Percentiles rank a stretch among this genome's conserved stretches.
Evolutionary conservation across 2,329 filamentous ascomycete species (phyloP).

Genomic region (Beauveria caledonica): DNA sequence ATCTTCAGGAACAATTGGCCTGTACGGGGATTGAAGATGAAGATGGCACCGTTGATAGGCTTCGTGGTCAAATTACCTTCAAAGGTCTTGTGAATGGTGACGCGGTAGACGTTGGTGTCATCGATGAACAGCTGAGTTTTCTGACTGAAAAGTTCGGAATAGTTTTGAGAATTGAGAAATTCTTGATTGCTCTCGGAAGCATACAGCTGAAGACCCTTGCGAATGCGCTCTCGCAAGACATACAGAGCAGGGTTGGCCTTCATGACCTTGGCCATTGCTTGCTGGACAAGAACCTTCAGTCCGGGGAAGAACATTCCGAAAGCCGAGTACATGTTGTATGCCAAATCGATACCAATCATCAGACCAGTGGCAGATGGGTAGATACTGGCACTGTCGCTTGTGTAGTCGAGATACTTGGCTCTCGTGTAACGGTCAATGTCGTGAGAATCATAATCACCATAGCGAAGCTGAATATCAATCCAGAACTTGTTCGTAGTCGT

Average conservation of each 20-base stretch:
- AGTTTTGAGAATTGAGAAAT: conserved; percentile 98
- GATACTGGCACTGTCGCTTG: conserved; percentile 96
- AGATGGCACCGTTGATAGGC: conserved; percentile 98
- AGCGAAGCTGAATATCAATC: conserved; percentile 92
- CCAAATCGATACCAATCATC: conserved; percentile 96
- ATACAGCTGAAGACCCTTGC: conserved; percentile 95
- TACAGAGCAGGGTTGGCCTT: conserved; percentile 97
- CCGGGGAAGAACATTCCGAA: conserved; percentile 99
- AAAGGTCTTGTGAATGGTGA: conserved; percentile 99
- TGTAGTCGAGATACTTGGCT: conserved; percentile 98
- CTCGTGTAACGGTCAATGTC: conserved; percentile 97
- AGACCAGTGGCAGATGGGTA: conserved; percentile 94
- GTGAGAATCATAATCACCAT: conserved; percentile 97
- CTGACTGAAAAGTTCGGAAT: conserved; percentile 97
- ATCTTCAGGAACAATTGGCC: conserved; percentile 98
- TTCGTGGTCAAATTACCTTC: conserved; percentile 98
- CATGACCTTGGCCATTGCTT: conserved; percentile 99
- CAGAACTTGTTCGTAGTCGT: conserved; percentile 99
- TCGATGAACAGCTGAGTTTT: conserved; percentile 99
- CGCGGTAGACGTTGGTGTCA: conserved; percentile 97
- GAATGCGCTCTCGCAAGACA: conserved; percentile 91
- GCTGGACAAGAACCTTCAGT: conserved; percentile 87
- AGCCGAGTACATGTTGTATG: conserved; percentile 96
- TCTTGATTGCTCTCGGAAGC: conserved; percentile 98
- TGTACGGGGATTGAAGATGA: conserved; percentile 99